phyloP scores from a whole-genome alignment of 2,329 filamentous ascomycete genomes.

The Neofusicoccum laricinum region DNA sequence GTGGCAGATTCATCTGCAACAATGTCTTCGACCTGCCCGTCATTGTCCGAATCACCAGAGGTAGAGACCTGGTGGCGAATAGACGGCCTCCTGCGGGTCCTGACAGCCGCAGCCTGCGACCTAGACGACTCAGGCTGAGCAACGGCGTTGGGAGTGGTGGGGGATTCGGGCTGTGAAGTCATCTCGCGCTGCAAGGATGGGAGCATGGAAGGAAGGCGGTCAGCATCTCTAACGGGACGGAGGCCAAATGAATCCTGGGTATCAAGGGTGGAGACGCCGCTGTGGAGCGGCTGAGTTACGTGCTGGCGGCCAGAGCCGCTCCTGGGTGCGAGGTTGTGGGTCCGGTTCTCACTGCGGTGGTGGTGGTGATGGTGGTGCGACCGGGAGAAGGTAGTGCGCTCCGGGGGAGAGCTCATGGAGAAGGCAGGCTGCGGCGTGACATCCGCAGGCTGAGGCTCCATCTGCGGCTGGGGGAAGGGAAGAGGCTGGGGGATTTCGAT shows the following conservation, averaged over 20 bases:
- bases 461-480: conserved; percentile 44
- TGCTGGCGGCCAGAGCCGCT: conserved; percentile 21
- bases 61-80: conserved; percentile 85
- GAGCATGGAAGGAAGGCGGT: conserved; percentile 79
- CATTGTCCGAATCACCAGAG: conserved; percentile 77
- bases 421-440: conserved; percentile 61
- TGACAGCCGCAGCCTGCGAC: conserved; percentile 47
- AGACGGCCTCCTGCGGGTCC: conserved; percentile 70
- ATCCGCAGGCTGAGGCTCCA: conserved; percentile 56
- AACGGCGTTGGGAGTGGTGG: conserved; percentile 36
- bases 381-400: conserved; percentile 63
- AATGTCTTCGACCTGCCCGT: conserved; percentile 79
- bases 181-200: conserved; percentile 64
- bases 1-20: conserved; percentile 75
- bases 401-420: conserved; percentile 67
- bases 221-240: conserved; percentile 75
- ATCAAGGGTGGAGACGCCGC: conserved; percentile 64
- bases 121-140: conserved; percentile 3
- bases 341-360: conserved; percentile 48
- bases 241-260: conserved; percentile 68
- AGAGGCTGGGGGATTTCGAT: conserved; percentile 70
- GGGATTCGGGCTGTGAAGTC: conserved; percentile 82
- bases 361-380: conserved; percentile 53
- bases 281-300: conserved; percentile 49
- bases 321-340: conserved; percentile 21